Base-by-base conservation (phyloP, 1,139 yeast genomes). In the Nakaseomyces kungkrabaensis region DNA sequence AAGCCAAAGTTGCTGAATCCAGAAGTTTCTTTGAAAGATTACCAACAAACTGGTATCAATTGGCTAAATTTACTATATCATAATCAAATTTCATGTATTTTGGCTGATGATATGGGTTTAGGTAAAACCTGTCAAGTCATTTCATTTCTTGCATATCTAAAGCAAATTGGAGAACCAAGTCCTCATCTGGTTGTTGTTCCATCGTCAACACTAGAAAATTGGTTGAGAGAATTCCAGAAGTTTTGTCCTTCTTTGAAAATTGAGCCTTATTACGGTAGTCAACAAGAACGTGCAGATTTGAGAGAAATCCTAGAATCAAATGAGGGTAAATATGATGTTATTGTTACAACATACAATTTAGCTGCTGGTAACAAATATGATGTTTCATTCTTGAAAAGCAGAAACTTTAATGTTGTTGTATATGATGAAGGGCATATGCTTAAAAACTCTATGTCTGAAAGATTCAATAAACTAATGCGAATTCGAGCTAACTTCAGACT, bases 351-450 rank as follows among this genome's bases (percentile, higher is more conserved):
- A 0, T 92, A 92, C 64, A 86, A 85, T 56, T 71, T 94, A 56
- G 97, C 98, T 0, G 81, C 95, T 17, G 96, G 97, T 9, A 78
- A 86, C 41, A 81, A 88, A 56, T 77, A 78, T 45, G 99, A 92
- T 66, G 81, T 83, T 58, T 78, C 83, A 46, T 92, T 92, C 60
- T 73, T 92, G 58, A 81, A 81, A 62, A 75, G 78, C 55, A 80
- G 82, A 58, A 74, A 79, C 43, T 94, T 92, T 67, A 88, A 94
- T 66, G 87, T 85, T 54, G 81, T 95, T 54, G 94, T 92, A 0
- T 92, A 88, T 62, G 99, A 92, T 67, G 99, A 92, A 71, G 99
- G 99, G 0, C 99, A 92, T 68, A 81, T 92, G 84, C 74, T 92
- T 59, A 92, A 92, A 65, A 92, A 94, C 67, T 86, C 96, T 1